phyloP scores from a whole-genome alignment of 2,329 filamentous ascomycete species.

The Sporothrix schenckii region DNA sequence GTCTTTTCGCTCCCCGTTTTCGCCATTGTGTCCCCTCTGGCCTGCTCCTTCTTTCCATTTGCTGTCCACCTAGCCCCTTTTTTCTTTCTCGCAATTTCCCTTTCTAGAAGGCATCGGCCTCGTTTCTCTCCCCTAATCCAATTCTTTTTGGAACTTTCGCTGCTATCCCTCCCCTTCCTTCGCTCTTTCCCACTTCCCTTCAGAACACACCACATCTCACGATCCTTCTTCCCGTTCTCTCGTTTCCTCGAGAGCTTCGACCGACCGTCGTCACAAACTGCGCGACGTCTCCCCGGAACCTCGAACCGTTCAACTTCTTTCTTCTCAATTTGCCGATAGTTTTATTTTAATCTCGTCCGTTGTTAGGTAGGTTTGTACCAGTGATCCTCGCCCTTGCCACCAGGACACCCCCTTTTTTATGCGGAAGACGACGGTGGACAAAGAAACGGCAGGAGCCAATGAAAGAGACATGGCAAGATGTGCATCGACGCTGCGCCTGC shows the following conservation, averaged over 20 bases:
- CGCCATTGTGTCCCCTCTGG: constrained; percentile 1
- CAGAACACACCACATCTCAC: constrained; percentile 27
- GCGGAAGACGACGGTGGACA: neutral
- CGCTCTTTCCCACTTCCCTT: constrained; percentile 15
- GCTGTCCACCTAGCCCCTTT: constrained; percentile 35
- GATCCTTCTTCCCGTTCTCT: constrained; percentile 28
- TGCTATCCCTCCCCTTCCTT: constrained; percentile 25
- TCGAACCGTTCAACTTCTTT: constrained; percentile 13
- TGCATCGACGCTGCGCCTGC: neutral
- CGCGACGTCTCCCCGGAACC: constrained; percentile 29
- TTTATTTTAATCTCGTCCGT: constrained; percentile 26
- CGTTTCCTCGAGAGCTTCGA: constrained; percentile 27
- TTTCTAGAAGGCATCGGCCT: constrained; percentile 35
- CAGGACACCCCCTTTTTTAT: constrained; percentile 1
- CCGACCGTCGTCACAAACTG: constrained; percentile 27
- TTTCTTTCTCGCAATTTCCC: constrained; percentile 37
- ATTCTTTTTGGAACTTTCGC: constrained; percentile 28
- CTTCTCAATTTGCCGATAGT: constrained; percentile 27
- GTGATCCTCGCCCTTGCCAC: constrained; percentile 21
- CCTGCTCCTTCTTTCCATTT: constrained; percentile 14
- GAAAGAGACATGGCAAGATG: neutral
- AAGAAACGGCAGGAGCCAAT: constrained; percentile 8
- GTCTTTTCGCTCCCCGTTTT: constrained; percentile 24
- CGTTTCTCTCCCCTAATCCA: constrained; percentile 25
- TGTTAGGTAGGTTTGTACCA: constrained; percentile 27